Evolutionary conservation across 78 protist species (phyloP).

Genomic region (Bigelowiella natans): DNA sequence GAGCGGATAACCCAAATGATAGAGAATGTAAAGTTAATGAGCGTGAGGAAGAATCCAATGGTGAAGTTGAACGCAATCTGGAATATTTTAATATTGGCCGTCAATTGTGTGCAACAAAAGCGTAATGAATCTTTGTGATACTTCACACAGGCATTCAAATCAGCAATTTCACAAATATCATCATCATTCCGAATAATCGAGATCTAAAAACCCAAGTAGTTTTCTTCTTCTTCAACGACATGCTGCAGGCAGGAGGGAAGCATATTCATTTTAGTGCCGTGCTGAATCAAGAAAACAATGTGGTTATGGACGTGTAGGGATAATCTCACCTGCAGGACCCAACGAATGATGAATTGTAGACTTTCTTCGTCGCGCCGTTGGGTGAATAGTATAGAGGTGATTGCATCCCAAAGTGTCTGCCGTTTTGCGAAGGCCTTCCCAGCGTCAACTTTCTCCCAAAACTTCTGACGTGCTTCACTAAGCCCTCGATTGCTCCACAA

Average conservation of each 20-base stretch:
- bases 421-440: not conserved
- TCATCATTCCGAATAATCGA: too few species aligned
- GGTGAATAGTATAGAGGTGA: not conserved
- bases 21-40: not conserved
- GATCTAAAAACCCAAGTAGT: too few species aligned
- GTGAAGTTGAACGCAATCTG: not conserved
- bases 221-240: too few species aligned
- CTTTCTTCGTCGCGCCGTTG: not conserved
- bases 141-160: too few species aligned
- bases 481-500: not conserved
- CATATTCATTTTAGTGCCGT: too few species aligned
- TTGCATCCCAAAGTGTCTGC: not conserved
- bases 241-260: too few species aligned
- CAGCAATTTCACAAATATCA: too few species aligned
- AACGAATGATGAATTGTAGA: not conserved
- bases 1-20: not conserved
- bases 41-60: not conserved
- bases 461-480: not conserved
- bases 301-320: too few species aligned
- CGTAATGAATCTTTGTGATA: too few species aligned
- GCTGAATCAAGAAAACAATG: too few species aligned
- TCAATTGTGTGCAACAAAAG: too few species aligned
- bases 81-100: not conserved
- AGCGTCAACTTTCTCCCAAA: not conserved
- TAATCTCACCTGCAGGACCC: not conserved